Percentiles rank a stretch among this genome's conserved stretches.
Evolutionary conservation across 1,284 basidiomycete species (phyloP).

Genomic region (Lentinula novae-zelandiae): DNA sequence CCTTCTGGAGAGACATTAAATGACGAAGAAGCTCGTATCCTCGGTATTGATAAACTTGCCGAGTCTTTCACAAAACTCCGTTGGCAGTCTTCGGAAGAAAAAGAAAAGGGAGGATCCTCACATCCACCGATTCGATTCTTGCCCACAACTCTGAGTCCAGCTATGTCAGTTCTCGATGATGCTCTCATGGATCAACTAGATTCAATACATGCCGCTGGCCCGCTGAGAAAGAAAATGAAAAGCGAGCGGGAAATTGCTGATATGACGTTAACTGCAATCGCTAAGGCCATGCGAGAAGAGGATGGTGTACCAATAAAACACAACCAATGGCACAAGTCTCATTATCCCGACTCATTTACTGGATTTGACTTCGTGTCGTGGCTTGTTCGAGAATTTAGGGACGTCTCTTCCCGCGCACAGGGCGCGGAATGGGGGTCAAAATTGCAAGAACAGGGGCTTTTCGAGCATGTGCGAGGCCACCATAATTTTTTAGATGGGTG

Average conservation of each 20-base stretch:
- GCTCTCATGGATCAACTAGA: conserved; percentile 75
- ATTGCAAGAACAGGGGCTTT: conserved; percentile 74
- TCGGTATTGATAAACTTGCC: conserved; percentile 90
- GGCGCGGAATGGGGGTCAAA: conserved; percentile 76
- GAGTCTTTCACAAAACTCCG: conserved; percentile 82
- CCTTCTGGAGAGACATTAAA: conserved; percentile 69
- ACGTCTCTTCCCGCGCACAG: conserved; percentile 76
- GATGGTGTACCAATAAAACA: conserved; percentile 75
- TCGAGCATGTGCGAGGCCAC: conserved; percentile 75
- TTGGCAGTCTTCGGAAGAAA: conserved; percentile 69
- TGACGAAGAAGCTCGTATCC: conserved; percentile 84
- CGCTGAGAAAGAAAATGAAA: conserved; percentile 73
- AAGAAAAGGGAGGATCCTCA: conserved; percentile 30
- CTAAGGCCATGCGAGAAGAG: conserved; percentile 78
- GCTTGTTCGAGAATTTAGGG: conserved; percentile 82
- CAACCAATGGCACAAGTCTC: conserved; percentile 68
- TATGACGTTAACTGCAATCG: conserved; percentile 57
- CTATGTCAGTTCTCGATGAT: conserved; percentile 75
- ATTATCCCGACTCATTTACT: conserved; percentile 78
- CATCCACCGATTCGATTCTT: conserved; percentile 65
- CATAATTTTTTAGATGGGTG: conserved; percentile 87
- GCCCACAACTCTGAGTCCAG: conserved; percentile 80
- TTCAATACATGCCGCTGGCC: conserved; percentile 71
- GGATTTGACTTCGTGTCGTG: conserved; percentile 86
- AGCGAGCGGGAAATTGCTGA: conserved; percentile 68